Percentiles rank a stretch among this genome's conserved stretches.
Evolutionary conservation across 2,329 filamentous ascomycete species (phyloP).

Genomic region (Claviceps citrina): DNA sequence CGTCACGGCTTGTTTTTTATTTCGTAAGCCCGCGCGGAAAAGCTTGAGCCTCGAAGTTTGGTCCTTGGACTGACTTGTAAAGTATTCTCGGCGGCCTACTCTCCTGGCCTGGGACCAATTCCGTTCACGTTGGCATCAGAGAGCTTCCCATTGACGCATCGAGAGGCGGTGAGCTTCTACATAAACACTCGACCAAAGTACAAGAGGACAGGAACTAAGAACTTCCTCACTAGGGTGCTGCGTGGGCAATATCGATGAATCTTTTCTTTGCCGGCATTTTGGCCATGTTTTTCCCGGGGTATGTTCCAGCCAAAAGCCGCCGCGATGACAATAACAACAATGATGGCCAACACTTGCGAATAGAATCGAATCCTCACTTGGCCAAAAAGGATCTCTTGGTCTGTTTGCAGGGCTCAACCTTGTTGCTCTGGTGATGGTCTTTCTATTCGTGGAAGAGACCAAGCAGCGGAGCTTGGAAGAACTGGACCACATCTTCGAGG

Average conservation of each 20-base stretch:
- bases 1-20: constrained; percentile 23
- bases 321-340: background rate
- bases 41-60: too few relatives aligned
- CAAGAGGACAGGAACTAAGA: background rate
- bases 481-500: constrained; percentile 23
- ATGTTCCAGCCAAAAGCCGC: background rate
- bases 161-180: constrained; percentile 23
- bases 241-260: constrained; percentile 32
- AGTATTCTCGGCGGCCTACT: constrained; percentile 28
- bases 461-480: constrained; percentile 25
- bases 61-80: background rate
- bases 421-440: constrained; percentile 29
- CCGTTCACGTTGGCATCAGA: constrained; percentile 36
- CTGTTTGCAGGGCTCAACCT: constrained; percentile 33
- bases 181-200: background rate
- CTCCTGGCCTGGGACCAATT: constrained; percentile 28
- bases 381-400: constrained; percentile 23
- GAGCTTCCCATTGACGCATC: constrained; percentile 32
- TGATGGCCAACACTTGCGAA: background rate
- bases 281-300: constrained; percentile 25
- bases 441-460: constrained; percentile 29
- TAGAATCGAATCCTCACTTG: constrained; percentile 12
- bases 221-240: constrained; percentile 21
- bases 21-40: constrained; percentile 14
- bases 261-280: constrained; percentile 31